Evolutionary conservation across 257 asterid genomes (phyloP).

Genomic region (Plantago elongata): DNA sequence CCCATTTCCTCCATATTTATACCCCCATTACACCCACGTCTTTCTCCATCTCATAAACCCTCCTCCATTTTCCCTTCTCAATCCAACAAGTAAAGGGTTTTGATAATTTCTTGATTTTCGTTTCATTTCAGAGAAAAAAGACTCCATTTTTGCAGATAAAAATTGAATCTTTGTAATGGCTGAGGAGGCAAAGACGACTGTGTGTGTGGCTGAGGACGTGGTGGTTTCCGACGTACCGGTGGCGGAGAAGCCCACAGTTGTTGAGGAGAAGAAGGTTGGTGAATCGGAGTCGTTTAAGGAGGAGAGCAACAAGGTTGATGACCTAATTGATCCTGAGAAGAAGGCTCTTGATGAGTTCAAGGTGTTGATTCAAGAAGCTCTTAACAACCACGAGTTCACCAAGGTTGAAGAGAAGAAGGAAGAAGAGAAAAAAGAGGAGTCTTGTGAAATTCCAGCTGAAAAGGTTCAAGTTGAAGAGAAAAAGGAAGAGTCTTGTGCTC

Average conservation of each 20-base stretch:
- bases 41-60: conserved; percentile 4
- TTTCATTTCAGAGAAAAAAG: background rate
- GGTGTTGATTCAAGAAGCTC: conserved; percentile 59
- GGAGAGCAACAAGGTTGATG: conserved; percentile 85
- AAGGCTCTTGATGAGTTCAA: conserved; percentile 91
- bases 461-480: conserved; percentile 19
- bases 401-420: conserved; percentile 10
- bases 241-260: conserved; percentile 32
- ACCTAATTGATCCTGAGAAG: conserved; percentile 80
- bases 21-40: conserved; percentile 10
- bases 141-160: background rate
- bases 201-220: conserved; percentile 45
- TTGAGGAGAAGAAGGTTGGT: conserved; percentile 29
- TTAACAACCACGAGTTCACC: conserved; percentile 73
- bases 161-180: conserved; percentile 44
- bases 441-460: conserved; percentile 19
- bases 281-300: conserved; percentile 81
- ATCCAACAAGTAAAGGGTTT: background rate
- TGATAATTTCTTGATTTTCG: background rate
- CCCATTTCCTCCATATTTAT: background rate
- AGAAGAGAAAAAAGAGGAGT: conserved; percentile 2
- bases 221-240: conserved; percentile 52
- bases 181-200: conserved; percentile 59
- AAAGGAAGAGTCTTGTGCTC: conserved; percentile 30
- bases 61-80: background rate